Conservation (phyloP, 2,329 filamentous ascomycete species). For the Xylariaceae sp. region DNA sequence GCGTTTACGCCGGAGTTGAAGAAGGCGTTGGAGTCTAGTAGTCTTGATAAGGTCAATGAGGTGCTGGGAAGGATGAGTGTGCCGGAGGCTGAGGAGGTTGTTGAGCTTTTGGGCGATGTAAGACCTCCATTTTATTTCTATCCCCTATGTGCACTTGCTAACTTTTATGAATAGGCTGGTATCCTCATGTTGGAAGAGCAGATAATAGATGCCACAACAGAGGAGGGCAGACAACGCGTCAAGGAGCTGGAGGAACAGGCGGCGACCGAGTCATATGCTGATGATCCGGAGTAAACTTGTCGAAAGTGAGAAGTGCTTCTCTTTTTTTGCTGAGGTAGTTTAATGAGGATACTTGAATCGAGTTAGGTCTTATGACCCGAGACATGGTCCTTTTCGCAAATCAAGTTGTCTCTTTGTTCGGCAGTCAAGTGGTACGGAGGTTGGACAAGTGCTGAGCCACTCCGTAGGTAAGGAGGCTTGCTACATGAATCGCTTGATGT, state of each 20-base stretch:
- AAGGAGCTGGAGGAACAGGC: slow-evolving; percentile 65
- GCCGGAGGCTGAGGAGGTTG: slow-evolving; percentile 78
- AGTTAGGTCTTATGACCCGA: neutral
- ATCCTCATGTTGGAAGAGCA: slow-evolving; percentile 89
- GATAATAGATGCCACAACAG: slow-evolving; percentile 91
- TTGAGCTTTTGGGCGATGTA: slow-evolving; percentile 70
- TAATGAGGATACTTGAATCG: neutral
- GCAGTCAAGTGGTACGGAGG: too few relatives aligned
- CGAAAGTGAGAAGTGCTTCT: too few relatives aligned
- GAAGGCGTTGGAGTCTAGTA: slow-evolving; percentile 80
- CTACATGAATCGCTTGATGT: too few relatives aligned
- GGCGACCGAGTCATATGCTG: slow-evolving; percentile 34
- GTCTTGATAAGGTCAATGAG: slow-evolving; percentile 80
- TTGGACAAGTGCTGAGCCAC: too few relatives aligned
- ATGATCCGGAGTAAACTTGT: slow-evolving; percentile 39
- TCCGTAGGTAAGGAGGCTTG: too few relatives aligned
- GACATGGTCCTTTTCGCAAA: too few relatives aligned
- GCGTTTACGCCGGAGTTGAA: slow-evolving; percentile 75
- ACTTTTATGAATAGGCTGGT: slow-evolving; percentile 54
- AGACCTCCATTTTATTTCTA: too few relatives aligned
- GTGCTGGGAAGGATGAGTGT: slow-evolving; percentile 85
- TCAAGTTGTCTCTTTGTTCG: too few relatives aligned
- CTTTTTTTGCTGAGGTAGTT: too few relatives aligned
- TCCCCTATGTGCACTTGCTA: slow-evolving; percentile 18
- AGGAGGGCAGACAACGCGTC: slow-evolving; percentile 72